A percentile compares a stretch with the other conserved stretches of the same genome.
Conservation (phyloP, 345 rosid genomes). For the Clausena lansium region DNA sequence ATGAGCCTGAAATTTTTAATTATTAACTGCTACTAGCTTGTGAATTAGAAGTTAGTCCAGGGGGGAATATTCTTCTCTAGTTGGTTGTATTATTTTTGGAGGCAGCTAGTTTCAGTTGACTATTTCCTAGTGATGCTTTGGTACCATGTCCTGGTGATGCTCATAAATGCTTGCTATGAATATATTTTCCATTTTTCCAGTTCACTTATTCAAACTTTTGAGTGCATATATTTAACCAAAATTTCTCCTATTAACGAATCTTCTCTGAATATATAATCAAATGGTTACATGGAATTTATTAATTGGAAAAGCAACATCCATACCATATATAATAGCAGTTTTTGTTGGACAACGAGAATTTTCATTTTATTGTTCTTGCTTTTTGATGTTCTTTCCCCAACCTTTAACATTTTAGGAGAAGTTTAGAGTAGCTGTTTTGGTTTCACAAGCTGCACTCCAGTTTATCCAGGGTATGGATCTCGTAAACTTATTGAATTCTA, state of each 20-base stretch:
- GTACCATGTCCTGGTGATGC: background rate
- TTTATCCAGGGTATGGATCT: constrained; percentile 65
- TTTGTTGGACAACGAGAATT: background rate
- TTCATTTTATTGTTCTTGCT: background rate
- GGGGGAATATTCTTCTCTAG: background rate
- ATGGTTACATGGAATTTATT: background rate
- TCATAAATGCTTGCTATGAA: background rate
- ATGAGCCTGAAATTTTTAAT: background rate
- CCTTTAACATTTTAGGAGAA: constrained; percentile 51
- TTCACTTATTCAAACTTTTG: background rate
- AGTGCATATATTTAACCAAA: background rate
- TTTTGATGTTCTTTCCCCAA: constrained; percentile 13
- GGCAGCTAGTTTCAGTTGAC: background rate
- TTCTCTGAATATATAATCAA: background rate
- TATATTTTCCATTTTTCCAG: background rate
- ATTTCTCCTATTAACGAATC: background rate
- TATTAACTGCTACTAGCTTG: background rate
- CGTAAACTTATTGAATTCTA: background rate
- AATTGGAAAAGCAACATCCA: background rate
- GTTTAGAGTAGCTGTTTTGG: constrained; percentile 82
- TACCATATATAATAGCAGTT: background rate
- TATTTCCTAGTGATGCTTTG: background rate
- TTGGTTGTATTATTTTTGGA: background rate
- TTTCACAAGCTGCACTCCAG: constrained; percentile 93
- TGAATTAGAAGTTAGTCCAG: background rate